Conservation (phyloP, 495 filamentous ascomycete genomes). For the Mytilinidion resinicola region DNA sequence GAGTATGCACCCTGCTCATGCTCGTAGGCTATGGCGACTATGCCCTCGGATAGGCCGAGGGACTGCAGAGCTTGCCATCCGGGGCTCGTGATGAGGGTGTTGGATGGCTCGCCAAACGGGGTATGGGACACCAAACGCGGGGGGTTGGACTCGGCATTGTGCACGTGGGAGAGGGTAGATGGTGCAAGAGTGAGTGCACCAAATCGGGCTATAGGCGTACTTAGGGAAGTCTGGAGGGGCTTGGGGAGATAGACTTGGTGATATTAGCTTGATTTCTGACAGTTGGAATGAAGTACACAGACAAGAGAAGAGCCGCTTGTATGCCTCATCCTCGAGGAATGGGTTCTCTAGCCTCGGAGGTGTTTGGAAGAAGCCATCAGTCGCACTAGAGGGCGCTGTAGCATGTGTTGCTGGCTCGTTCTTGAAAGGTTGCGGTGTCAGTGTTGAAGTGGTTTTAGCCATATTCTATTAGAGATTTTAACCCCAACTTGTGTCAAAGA, state of each 20-base stretch:
- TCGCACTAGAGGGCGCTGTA: slow-evolving; percentile 5
- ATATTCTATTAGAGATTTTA: background rate
- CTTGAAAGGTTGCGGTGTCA: background rate
- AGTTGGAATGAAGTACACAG: background rate
- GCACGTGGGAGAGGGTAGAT: slow-evolving; percentile 44
- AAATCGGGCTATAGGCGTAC: slow-evolving; percentile 11
- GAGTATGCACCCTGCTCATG: slow-evolving; percentile 39
- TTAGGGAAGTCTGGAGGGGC: background rate
- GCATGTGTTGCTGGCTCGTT: background rate
- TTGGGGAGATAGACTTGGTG: background rate
- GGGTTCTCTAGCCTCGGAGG: slow-evolving; percentile 14
- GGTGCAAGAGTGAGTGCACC: slow-evolving; percentile 23
- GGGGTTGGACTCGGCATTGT: slow-evolving; percentile 53
- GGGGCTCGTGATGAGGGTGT: slow-evolving; percentile 47
- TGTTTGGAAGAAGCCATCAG: slow-evolving; percentile 21
- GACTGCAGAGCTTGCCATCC: slow-evolving; percentile 53
- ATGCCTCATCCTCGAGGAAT: slow-evolving; percentile 1
- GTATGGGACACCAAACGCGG: slow-evolving; percentile 48
- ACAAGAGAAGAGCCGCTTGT: slow-evolving; percentile 2
- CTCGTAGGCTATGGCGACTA: slow-evolving; percentile 53
- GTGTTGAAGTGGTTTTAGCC: background rate
- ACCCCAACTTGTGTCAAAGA: too few species aligned
- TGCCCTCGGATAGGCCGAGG: slow-evolving; percentile 47
- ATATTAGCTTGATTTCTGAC: background rate
- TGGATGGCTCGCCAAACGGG: slow-evolving; percentile 40